phyloP scores from a whole-genome alignment of 75 land plant genomes.

The Cupressus sempervirens region DNA sequence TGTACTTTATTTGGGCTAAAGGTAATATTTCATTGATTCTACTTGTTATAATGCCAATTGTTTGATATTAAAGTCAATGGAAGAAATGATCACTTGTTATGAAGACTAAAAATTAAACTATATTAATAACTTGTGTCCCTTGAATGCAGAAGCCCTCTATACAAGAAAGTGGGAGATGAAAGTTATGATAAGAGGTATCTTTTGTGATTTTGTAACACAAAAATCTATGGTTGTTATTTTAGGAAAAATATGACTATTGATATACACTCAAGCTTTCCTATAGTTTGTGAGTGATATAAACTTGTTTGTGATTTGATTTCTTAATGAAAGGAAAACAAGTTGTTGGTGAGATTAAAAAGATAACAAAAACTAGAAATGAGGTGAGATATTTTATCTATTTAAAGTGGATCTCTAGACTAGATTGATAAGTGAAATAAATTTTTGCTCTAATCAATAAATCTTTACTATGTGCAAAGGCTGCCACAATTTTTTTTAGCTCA shows the following conservation, averaged over 20 bases:
- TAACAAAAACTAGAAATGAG: constrained; percentile 97
- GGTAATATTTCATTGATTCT: constrained; percentile 22
- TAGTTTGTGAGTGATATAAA: not conserved
- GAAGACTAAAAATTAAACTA: not conserved
- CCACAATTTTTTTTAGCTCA: constrained; percentile 88
- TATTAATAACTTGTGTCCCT: not conserved
- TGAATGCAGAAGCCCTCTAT: constrained; percentile 70
- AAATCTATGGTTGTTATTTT: not conserved
- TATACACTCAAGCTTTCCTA: not conserved
- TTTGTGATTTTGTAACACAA: not conserved
- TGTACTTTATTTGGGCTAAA: constrained; percentile 25
- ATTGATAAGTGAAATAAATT: not conserved
- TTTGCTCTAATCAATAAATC: not conserved
- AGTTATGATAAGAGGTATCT: constrained; percentile 85
- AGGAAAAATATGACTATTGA: not conserved
- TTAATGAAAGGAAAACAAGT: constrained; percentile 81
- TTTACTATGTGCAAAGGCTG: constrained; percentile 35
- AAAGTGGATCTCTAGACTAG: not conserved
- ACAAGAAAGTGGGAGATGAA: constrained; percentile 89
- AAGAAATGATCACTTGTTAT: not conserved
- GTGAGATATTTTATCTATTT: constrained; percentile 25
- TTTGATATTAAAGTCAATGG: not conserved
- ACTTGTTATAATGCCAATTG: not conserved
- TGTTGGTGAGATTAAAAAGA: constrained; percentile 98
- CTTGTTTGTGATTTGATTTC: constrained; percentile 3